Evolutionary conservation across 2,329 filamentous ascomycete genomes (phyloP).

Genomic region (Colletotrichum abscissum): DNA sequence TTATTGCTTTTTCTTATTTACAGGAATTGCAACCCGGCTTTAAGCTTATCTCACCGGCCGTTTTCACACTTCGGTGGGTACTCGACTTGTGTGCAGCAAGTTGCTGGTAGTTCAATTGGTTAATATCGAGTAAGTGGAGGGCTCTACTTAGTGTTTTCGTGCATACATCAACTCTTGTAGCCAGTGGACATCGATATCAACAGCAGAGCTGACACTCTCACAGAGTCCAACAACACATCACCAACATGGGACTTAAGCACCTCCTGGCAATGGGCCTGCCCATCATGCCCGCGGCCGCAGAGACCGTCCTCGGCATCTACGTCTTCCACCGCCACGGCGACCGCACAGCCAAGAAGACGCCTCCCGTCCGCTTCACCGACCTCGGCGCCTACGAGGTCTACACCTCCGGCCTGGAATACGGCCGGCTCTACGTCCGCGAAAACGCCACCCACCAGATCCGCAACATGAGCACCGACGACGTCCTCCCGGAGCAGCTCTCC

Average conservation of each 20-base stretch:
- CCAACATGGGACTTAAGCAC: conserved; percentile 53
- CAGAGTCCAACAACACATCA: background rate
- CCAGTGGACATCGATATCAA: background rate
- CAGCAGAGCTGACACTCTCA: background rate
- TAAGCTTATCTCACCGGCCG: background rate
- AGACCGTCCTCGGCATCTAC: conserved; percentile 84
- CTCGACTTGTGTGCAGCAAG: background rate
- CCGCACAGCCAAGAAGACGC: conserved; percentile 80
- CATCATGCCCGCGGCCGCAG: conserved; percentile 57
- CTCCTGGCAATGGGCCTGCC: conserved; percentile 42
- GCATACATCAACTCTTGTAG: background rate
- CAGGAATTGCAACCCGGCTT: background rate
- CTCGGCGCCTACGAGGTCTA: conserved; percentile 83
- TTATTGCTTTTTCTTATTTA: background rate
- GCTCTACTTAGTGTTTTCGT: background rate
- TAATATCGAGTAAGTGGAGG: background rate
- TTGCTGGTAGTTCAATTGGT: background rate
- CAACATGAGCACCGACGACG: conserved; percentile 73
- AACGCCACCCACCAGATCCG: conserved; percentile 70
- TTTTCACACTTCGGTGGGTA: background rate
- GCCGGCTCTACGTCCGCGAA: conserved; percentile 76
- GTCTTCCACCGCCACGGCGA: conserved; percentile 94
- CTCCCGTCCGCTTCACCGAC: conserved; percentile 79
- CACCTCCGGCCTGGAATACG: conserved; percentile 79
- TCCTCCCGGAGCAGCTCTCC: conserved; percentile 76